Percentiles rank a stretch among this genome's conserved stretches.
Evolutionary conservation across 495 filamentous ascomycete species (phyloP).

Genomic region (Corynascus novoguineensis): DNA sequence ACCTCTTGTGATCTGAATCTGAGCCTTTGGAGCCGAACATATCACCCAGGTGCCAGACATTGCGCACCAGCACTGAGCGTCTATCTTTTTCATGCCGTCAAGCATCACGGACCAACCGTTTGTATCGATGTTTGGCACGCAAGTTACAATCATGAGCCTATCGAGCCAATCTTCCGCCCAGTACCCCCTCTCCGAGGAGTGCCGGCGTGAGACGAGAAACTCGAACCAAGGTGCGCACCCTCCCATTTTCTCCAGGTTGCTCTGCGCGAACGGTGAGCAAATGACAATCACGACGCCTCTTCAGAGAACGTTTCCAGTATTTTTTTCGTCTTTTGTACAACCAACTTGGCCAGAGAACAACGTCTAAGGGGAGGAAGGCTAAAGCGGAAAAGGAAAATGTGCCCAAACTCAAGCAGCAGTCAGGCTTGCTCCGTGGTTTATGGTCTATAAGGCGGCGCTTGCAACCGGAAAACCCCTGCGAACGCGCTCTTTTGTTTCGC

Average conservation of each 20-base stretch:
- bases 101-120: neutral
- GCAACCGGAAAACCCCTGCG: constrained; percentile 14
- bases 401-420: constrained; percentile 14
- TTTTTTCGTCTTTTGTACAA: constrained; percentile 19
- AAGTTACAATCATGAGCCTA: neutral
- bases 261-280: neutral
- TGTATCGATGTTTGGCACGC: neutral
- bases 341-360: constrained; percentile 10
- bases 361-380: constrained; percentile 16
- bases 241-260: neutral
- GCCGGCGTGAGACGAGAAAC: neutral
- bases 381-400: neutral
- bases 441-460: constrained; percentile 22
- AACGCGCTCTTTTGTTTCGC: constrained; percentile 16
- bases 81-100: neutral
- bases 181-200: neutral
- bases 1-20: neutral
- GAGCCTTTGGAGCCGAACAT: neutral
- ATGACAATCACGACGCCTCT: neutral
- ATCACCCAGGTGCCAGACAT: neutral
- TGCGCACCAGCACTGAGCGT: neutral
- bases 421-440: constrained; percentile 18
- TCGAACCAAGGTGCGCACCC: neutral
- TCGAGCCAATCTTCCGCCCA: neutral
- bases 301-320: neutral